Conservation (phyloP, 495 filamentous ascomycete species). For the Penicillium flavigenum region DNA sequence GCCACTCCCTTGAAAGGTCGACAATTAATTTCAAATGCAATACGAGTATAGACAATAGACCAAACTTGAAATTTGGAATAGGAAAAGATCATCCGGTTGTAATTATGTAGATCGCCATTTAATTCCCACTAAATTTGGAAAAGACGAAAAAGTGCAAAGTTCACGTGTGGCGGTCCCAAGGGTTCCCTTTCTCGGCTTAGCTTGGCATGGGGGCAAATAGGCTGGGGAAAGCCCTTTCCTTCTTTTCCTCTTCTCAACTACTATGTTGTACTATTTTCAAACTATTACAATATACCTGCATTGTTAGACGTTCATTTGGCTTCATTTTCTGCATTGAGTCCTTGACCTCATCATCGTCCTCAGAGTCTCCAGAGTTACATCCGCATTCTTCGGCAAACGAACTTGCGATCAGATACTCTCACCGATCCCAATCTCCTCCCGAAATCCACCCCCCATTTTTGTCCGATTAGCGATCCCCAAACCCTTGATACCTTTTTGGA, state of each 20-base stretch:
- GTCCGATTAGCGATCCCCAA: neutral
- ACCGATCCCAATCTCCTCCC: neutral
- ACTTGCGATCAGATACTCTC: constrained; percentile 8
- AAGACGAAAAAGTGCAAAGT: neutral
- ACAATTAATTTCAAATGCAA: no score
- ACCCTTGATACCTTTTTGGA: neutral
- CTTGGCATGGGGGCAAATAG: constrained; percentile 4
- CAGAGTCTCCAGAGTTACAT: constrained; percentile 13
- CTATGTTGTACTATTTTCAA: neutral
- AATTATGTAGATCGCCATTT: neutral
- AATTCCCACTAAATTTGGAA: neutral
- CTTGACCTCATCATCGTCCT: constrained; percentile 2
- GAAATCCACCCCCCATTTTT: neutral
- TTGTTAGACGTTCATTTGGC: neutral
- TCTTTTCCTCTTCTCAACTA: neutral
- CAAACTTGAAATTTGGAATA: neutral
- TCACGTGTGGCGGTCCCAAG: constrained; percentile 10
- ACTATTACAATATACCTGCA: neutral
- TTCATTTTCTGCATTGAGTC: neutral
- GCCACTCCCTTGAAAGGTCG: no score
- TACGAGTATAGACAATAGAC: neutral
- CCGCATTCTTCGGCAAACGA: constrained; percentile 11
- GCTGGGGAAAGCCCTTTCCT: constrained; percentile 2
- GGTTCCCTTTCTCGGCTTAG: constrained; percentile 13
- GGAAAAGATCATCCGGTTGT: no score